Evolutionary conservation across 176 grass and related monocot species (phyloP), one percentile per base, ranked within the genome.

Genomic region (Stipa capillata): DNA sequence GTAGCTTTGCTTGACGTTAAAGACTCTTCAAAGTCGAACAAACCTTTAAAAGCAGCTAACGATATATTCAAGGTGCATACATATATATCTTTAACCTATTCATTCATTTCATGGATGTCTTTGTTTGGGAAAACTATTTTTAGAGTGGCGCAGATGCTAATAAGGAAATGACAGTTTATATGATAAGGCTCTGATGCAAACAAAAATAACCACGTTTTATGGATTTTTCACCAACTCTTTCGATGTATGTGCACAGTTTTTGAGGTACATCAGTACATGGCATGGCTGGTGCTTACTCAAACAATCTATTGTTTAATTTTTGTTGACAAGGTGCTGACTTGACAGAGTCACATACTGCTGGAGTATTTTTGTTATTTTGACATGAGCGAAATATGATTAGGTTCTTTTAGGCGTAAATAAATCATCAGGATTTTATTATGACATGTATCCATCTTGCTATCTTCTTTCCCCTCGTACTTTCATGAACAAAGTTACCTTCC

Each of bases 41-140:
- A 92, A 60, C 80, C 45, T 24, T 87, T 78, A 33, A 94, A 88
- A 76, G 92, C 80, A n/a, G 87, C 92, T 45, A 86, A 81, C 18
- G 76, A 92, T 71, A 92, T 98, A 57, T 92, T 98, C 72, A 92
- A 98, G 91, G 95, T 94, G 36, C 60, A 72, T 59, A 70, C 24
- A 47, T 57, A 66, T n/a, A n/a, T 66, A 74, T 63, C n/a, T 64
- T 84, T 48, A 79, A 10, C 20, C 3, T 59, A 14, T 72, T 44
- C 4, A 27, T 23, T 61, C 36, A 23, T 79, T 61, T 61, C 5
- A 20, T 49, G 43, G 18, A 65, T 79, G 25, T 58, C 53, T 77
- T 32, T 80, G 80, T 85, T 67, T 17, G 51, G 71, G 64, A 57
- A 81, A 59, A 34, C 18, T n/a, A 24, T 45, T 43, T 16, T 2